A percentile compares a stretch with the other conserved stretches of the same genome.
These are phyloP conservation scores for Chalciporus chontae DNA, from an alignment of 768 basidiomycete species.

Conservation along the genomic window DNA sequence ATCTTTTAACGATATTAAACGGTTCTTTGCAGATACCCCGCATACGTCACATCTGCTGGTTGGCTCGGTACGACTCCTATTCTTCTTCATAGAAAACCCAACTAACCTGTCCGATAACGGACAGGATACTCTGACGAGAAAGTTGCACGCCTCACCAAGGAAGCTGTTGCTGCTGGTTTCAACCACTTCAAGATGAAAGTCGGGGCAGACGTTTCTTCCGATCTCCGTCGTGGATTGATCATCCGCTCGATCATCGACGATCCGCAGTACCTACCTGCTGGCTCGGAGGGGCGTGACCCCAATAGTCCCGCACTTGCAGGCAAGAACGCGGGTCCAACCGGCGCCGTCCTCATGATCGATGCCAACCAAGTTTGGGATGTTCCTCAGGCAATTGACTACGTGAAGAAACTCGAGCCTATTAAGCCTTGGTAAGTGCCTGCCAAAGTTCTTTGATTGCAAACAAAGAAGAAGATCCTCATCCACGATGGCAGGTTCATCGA, in stretches of 20 bases:
- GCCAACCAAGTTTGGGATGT: conserved; percentile 98
- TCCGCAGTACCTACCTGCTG: conserved; percentile 72
- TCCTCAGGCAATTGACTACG: conserved; percentile 87
- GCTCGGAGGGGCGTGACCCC: conserved; percentile 54
- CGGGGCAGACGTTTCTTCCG: conserved; percentile 76
- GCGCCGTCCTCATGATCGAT: conserved; percentile 94
- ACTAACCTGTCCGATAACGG: conserved; percentile 6
- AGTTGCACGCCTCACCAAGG: conserved; percentile 78
- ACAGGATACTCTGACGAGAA: conserved; percentile 91
- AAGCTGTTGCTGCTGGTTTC: conserved; percentile 84
- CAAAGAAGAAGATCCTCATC: background rate
- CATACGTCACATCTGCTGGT: conserved; percentile 90
- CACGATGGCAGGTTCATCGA: conserved; percentile 79
- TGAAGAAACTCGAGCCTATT: conserved; percentile 70
- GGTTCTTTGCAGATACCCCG: conserved; percentile 64
- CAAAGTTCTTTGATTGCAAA: background rate
- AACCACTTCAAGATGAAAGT: conserved; percentile 99
- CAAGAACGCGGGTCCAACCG: conserved; percentile 94
- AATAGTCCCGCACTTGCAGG: conserved; percentile 60
- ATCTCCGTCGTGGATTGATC: conserved; percentile 81
- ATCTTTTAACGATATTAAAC: background rate
- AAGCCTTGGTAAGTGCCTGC: conserved; percentile 70
- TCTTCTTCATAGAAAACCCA: background rate
- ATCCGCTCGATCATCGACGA: conserved; percentile 96
- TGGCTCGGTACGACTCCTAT: conserved; percentile 62